Conservation (phyloP, 2,329 filamentous ascomycete genomes). For the Calcarisporium arbuscula region DNA sequence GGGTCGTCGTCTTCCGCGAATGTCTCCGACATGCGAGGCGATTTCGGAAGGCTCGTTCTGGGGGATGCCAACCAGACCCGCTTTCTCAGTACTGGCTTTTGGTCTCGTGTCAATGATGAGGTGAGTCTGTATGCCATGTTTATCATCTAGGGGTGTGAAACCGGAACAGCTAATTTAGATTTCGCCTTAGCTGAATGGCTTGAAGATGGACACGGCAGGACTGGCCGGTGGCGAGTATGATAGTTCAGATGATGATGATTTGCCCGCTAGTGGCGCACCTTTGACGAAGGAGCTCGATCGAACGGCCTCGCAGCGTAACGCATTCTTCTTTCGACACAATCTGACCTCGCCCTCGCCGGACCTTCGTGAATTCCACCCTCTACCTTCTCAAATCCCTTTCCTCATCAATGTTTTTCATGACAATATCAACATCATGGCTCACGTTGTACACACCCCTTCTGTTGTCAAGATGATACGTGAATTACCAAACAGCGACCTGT, state of each 20-base stretch:
- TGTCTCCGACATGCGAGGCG: slow-evolving; percentile 24
- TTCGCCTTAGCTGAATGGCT: no score
- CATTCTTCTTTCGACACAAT: slow-evolving; percentile 46
- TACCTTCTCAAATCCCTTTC: slow-evolving; percentile 50
- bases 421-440: slow-evolving; percentile 41
- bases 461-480: no score
- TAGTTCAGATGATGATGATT: slow-evolving; percentile 30
- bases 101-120: slow-evolving; percentile 51
- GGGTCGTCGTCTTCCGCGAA: slow-evolving; percentile 25
- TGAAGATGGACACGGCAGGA: slow-evolving; percentile 24
- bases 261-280: no score
- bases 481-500: no score
- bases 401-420: slow-evolving; percentile 43
- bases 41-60: slow-evolving; percentile 42
- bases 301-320: slow-evolving; percentile 38
- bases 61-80: slow-evolving; percentile 34
- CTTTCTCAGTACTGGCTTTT: slow-evolving; percentile 48
- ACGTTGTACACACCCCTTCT: slow-evolving; percentile 40
- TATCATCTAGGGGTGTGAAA: no score
- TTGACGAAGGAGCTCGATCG: no score
- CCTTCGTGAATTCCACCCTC: slow-evolving; percentile 40
- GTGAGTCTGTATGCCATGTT: slow-evolving; percentile 31
- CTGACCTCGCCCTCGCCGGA: slow-evolving; percentile 21
- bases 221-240: slow-evolving; percentile 29
- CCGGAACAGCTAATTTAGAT: no score